Evolutionary conservation across 2,329 filamentous ascomycete species (phyloP), one percentile per base, ranked within the genome.

Genomic region (Plenodomus biglobosus): DNA sequence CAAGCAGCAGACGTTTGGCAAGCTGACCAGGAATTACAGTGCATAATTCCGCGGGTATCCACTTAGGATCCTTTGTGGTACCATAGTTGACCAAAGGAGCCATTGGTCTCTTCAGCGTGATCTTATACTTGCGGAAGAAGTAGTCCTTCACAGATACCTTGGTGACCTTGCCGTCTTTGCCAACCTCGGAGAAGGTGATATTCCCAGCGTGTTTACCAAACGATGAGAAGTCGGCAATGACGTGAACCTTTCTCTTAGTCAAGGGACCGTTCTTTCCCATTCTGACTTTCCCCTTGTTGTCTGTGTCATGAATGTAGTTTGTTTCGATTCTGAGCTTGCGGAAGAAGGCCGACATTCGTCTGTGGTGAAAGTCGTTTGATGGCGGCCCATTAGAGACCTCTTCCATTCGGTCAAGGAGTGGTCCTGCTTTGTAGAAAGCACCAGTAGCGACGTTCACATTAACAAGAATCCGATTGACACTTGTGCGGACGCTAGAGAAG

Each of bases 391-490:
- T 40, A 32, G 21, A 44, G 11, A 61, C 45, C 11, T 70, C 66
- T 8, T 8, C 51, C 61, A 72, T 62, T 2, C 69, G 38, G 7
- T 61, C 48, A 1, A 68, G 27, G 1, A 85, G 64, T 2, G 69
- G 65, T 1, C 73, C 74, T 1, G 74, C 58, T 53, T 80, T 74
- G 65, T 83, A 84, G 59, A 83, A 85, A 0, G 82, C 81, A 2
- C 77, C 75, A 38, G 80, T 79, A 8, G 81, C 81, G 20, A 86
- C 82, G 48, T 87, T 85, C 2, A 86, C 72, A 47, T 87, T 87
- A 11, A 86, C 65, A 1, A 87, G 62, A 3, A 86, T 70, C 3
- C 83, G 76, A 34, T 76, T 77, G 13, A 81, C 80, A 2, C 81
- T 78, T 1, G 81, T 77, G 4, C 85, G 80, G 22, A 84, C 79